Evolutionary conservation across 345 rosid genomes (phyloP).

Genomic region (Rhodomyrtus tomentosa): DNA sequence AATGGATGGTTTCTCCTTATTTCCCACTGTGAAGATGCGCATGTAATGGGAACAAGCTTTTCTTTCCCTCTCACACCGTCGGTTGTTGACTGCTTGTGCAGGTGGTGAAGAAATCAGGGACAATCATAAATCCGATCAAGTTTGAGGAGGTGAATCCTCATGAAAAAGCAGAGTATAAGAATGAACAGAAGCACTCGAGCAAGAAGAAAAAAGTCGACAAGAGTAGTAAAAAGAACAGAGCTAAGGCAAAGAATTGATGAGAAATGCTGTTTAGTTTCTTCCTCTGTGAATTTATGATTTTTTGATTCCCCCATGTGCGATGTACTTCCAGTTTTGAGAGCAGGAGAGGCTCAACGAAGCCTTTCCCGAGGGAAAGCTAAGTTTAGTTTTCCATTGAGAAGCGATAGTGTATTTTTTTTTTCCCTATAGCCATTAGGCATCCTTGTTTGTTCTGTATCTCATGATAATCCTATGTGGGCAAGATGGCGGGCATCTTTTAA

Average conservation of each 20-base stretch:
- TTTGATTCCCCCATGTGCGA: not conserved
- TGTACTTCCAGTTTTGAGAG: not conserved
- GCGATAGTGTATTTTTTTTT: not conserved
- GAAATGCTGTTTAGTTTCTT: not conserved
- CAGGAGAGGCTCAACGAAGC: not conserved
- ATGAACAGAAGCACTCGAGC: slow-evolving; percentile 15
- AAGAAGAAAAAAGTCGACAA: not conserved
- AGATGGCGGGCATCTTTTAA: not conserved
- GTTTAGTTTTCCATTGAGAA: not conserved
- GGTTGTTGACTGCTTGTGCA: slow-evolving; percentile 6
- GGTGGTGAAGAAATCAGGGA: slow-evolving; percentile 79
- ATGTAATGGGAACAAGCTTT: not conserved
- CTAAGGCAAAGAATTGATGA: not conserved
- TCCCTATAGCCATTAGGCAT: not conserved
- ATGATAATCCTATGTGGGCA: not conserved
- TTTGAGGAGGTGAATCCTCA: slow-evolving; percentile 61
- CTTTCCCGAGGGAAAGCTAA: not conserved
- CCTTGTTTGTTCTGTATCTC: not conserved
- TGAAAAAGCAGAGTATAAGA: slow-evolving; percentile 23
- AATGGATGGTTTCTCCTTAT: not conserved
- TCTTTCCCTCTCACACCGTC: not conserved
- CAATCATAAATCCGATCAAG: slow-evolving; percentile 65
- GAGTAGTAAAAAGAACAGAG: not conserved
- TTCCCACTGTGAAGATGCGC: not conserved
- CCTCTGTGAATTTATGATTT: not conserved